Evolutionary conservation across 2,329 filamentous ascomycete genomes (phyloP).

Genomic region (Ampelomyces quisqualis): DNA sequence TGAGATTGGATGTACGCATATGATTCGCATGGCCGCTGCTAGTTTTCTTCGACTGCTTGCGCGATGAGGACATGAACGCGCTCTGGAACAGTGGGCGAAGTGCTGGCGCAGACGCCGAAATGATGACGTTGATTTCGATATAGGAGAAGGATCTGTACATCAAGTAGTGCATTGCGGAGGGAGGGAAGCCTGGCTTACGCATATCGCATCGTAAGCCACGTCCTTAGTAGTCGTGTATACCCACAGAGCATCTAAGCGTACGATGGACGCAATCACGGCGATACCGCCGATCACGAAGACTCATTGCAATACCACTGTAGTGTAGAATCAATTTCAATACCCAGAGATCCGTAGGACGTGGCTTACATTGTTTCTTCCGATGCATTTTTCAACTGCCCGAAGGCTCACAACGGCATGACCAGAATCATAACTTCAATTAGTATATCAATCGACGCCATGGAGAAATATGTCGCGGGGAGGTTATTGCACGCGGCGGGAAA

Average conservation of each 20-base stretch:
- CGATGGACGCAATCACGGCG: slow-evolving; percentile 22
- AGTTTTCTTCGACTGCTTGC: slow-evolving; percentile 1
- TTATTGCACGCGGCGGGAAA: slow-evolving; percentile 27
- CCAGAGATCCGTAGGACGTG: neutral
- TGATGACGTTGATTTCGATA: slow-evolving; percentile 47
- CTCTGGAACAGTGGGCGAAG: slow-evolving; percentile 40
- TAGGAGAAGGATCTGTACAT: slow-evolving; percentile 36
- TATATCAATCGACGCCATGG: slow-evolving; percentile 22
- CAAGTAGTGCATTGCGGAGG: neutral
- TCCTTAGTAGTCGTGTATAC: slow-evolving; percentile 20
- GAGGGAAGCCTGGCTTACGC: slow-evolving; percentile 3
- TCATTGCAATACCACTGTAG: slow-evolving; percentile 15
- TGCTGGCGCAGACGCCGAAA: slow-evolving; percentile 44
- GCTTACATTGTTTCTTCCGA: slow-evolving; percentile 13
- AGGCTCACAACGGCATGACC: slow-evolving; percentile 19
- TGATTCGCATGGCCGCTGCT: slow-evolving; percentile 1
- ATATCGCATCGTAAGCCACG: slow-evolving; percentile 17
- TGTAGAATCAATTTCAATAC: neutral
- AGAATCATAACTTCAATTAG: slow-evolving; percentile 21
- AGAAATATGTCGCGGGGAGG: slow-evolving; percentile 18
- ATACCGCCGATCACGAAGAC: slow-evolving; percentile 23
- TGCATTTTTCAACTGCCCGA: slow-evolving; percentile 19
- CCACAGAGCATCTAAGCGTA: slow-evolving; percentile 21
- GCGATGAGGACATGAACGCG: slow-evolving; percentile 8
- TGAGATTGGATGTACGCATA: too few relatives aligned